Evolutionary conservation across 2,329 filamentous ascomycete species (phyloP).

Genomic region (Beauveria brongniartii): DNA sequence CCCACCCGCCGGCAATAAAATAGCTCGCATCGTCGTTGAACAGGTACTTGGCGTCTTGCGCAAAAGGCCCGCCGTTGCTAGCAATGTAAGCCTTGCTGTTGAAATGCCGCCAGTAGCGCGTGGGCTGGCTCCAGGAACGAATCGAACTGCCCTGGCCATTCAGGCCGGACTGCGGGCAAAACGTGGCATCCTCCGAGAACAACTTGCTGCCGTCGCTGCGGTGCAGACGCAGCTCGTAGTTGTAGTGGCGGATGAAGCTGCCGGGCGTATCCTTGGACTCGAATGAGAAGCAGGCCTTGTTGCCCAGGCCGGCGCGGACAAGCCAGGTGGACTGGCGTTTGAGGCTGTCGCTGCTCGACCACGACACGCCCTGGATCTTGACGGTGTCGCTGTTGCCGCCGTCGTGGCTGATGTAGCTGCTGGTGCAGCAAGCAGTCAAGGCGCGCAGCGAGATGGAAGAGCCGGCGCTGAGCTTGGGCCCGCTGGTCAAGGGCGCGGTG

Average conservation of each 20-base stretch:
- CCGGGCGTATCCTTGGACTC: conserved; percentile 51
- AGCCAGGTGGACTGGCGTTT: conserved; percentile 46
- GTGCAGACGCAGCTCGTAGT: conserved; percentile 42
- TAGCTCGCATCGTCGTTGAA: conserved; percentile 4
- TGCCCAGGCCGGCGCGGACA: conserved; percentile 46
- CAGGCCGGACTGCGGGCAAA: conserved; percentile 47
- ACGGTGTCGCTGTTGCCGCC: conserved; percentile 34
- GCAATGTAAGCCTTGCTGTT: conserved; percentile 23
- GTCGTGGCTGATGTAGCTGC: conserved; percentile 46
- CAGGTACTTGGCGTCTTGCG: not conserved
- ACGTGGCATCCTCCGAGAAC: conserved; percentile 55
- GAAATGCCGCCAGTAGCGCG: conserved; percentile 50
- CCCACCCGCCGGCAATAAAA: not conserved
- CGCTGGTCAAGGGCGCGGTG: conserved; percentile 37
- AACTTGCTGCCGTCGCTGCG: conserved; percentile 46
- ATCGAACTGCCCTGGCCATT: conserved; percentile 44
- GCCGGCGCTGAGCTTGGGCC: conserved; percentile 38
- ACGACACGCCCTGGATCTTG: conserved; percentile 45
- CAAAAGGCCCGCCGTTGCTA: conserved; percentile 34
- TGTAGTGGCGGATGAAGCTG: conserved; percentile 48
- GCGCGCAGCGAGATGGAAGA: conserved; percentile 44
- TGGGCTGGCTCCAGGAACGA: conserved; percentile 52
- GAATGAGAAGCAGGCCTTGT: conserved; percentile 51
- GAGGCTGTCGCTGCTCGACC: conserved; percentile 39
- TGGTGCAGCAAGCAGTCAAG: conserved; percentile 46